These are phyloP conservation scores for Umbelopsis vinacea DNA, from an alignment of 192 early-diverging fungal genomes.

Conservation along the genomic window DNA sequence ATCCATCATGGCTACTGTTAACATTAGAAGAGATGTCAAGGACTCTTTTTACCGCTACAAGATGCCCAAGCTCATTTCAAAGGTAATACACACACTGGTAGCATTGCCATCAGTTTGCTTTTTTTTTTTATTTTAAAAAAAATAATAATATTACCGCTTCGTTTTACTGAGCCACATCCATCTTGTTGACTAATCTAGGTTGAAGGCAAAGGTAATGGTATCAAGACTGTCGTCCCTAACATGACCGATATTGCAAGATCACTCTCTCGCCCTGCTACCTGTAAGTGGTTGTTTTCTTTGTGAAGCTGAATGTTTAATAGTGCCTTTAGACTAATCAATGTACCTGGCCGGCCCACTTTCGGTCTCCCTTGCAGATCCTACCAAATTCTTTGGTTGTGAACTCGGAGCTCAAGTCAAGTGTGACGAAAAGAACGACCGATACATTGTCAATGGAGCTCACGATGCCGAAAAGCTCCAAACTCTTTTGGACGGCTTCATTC, in stretches of 20 bases:
- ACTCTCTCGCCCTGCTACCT: conserved; percentile 84
- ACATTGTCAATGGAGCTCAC: conserved; percentile 95
- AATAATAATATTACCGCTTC: no score
- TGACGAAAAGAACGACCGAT: conserved; percentile 90
- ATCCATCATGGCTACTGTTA: conserved; percentile 73
- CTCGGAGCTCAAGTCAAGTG: conserved; percentile 92
- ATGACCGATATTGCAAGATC: conserved; percentile 93
- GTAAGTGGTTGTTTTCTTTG: conserved; percentile 46
- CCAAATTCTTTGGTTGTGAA: conserved; percentile 94
- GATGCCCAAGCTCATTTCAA: conserved; percentile 89
- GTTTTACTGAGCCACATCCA: background rate
- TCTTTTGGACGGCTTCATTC: conserved; percentile 89
- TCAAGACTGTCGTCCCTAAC: conserved; percentile 98
- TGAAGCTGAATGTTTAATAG: background rate
- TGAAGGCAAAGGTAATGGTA: conserved; percentile 98
- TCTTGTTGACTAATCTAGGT: conserved; percentile 57
- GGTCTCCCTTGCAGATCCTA: conserved; percentile 55
- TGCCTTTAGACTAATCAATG: no score
- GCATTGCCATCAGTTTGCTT: background rate
- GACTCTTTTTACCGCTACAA: conserved; percentile 99
- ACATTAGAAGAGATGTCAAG: conserved; percentile 88
- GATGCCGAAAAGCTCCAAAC: conserved; percentile 84
- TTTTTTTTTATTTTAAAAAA: no score
- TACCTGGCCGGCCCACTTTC: no score
- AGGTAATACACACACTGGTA: conserved; percentile 44